Percentiles rank a stretch among this genome's conserved stretches.
Evolutionary conservation across 1,139 yeast species (phyloP).

Genomic region (Kodamaea plutei): DNA sequence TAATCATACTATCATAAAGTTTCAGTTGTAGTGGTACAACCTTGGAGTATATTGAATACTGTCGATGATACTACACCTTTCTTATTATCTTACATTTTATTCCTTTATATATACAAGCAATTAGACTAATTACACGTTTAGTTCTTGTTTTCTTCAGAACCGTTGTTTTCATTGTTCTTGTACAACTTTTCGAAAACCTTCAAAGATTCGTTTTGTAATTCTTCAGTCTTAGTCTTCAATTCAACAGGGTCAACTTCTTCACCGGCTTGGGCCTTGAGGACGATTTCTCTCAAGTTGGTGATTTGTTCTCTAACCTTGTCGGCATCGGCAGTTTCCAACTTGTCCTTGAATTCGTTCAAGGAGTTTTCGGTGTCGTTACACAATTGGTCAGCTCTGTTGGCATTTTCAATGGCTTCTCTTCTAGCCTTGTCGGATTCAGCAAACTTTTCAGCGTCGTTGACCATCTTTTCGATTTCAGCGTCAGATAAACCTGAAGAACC

Average conservation of each 20-base stretch:
- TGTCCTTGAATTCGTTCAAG: conserved; percentile 89
- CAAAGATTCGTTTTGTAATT: conserved; percentile 86
- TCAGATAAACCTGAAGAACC: conserved; percentile 98
- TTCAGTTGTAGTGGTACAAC: too few relatives aligned
- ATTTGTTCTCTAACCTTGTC: conserved; percentile 81
- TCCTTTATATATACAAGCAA: conserved; percentile 11
- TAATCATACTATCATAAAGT: too few relatives aligned
- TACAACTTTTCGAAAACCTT: conserved; percentile 94
- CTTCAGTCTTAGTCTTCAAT: conserved; percentile 90
- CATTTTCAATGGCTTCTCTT: conserved; percentile 88
- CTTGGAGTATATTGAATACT: too few relatives aligned
- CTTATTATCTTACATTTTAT: too few relatives aligned
- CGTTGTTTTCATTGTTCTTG: conserved; percentile 56
- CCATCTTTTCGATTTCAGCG: conserved; percentile 96
- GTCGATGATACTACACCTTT: too few relatives aligned
- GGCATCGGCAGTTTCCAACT: conserved; percentile 81
- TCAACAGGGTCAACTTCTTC: conserved; percentile 80
- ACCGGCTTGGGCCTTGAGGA: conserved; percentile 93
- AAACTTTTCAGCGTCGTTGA: conserved; percentile 95
- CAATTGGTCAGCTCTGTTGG: conserved; percentile 96
- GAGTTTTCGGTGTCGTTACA: conserved; percentile 96
- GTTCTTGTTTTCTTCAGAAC: conserved; percentile 42
- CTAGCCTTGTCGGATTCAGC: conserved; percentile 95
- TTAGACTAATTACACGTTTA: conserved; percentile 16
- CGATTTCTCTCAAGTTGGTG: conserved; percentile 77